Percentiles rank a stretch among this genome's conserved stretches.
Conservation (phyloP, 1,284 basidiomycete species). For the Ustanciosporium gigantosporum region DNA sequence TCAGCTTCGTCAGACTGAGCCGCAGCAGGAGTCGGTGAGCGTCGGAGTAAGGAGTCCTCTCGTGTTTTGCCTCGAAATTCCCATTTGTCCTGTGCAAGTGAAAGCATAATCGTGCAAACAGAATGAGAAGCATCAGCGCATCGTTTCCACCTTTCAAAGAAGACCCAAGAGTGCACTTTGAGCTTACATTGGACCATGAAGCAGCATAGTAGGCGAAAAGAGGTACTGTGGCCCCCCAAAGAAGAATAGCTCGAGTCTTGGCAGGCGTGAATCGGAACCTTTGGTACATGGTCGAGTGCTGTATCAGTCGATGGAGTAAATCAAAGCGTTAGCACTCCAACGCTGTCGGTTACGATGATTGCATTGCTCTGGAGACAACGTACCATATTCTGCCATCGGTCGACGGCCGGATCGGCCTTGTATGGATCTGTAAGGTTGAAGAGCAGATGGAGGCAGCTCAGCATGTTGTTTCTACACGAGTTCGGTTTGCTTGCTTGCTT, state of each 20-base stretch:
- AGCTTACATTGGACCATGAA: slow-evolving; percentile 47
- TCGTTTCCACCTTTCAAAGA: not conserved
- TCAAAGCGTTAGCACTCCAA: not conserved
- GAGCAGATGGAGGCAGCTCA: not conserved
- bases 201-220: slow-evolving; percentile 38
- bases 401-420: slow-evolving; percentile 56
- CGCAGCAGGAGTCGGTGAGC: slow-evolving; percentile 25
- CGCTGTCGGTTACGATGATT: too few relatives aligned
- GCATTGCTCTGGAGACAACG: not conserved
- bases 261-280: slow-evolving; percentile 50
- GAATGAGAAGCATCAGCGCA: not conserved
- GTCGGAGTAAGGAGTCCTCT: slow-evolving; percentile 38
- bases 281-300: slow-evolving; percentile 58
- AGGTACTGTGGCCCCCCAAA: slow-evolving; percentile 49
- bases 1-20: slow-evolving; percentile 12
- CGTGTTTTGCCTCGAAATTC: slow-evolving; percentile 48
- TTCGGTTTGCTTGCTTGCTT: too few relatives aligned
- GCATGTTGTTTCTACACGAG: too few relatives aligned
- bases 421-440: slow-evolving; percentile 36
- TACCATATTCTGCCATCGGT: slow-evolving; percentile 56
- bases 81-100: slow-evolving; percentile 39
- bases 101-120: too few relatives aligned
- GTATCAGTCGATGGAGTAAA: too few relatives aligned
- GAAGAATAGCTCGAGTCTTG: slow-evolving; percentile 33
- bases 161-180: too few relatives aligned